Evolutionary conservation across 805 yeast genomes (phyloP).

Genomic region (Ogataea glucozyma): DNA sequence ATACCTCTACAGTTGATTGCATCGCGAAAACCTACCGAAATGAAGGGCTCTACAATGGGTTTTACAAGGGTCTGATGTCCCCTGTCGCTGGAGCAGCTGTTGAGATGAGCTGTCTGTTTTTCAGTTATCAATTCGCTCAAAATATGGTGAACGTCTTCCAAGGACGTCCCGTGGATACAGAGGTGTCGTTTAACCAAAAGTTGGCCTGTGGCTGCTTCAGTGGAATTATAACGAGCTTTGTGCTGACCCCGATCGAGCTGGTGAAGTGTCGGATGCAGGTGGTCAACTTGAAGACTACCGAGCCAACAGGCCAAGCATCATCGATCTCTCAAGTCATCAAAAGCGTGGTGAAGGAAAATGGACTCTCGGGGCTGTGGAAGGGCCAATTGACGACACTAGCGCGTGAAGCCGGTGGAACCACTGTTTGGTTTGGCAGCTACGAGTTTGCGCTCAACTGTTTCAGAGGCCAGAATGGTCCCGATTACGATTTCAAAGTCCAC

Average conservation of each 20-base stretch:
- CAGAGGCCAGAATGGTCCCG: slow-evolving; percentile 30
- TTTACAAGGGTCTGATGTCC: slow-evolving; percentile 76
- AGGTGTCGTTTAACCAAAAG: slow-evolving; percentile 30
- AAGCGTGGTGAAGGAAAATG: slow-evolving; percentile 46
- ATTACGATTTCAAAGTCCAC: slow-evolving; percentile 38
- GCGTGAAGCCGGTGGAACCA: slow-evolving; percentile 87
- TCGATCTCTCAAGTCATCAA: slow-evolving; percentile 40
- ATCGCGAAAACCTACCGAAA: slow-evolving; percentile 56
- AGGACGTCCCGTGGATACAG: slow-evolving; percentile 20
- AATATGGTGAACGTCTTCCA: slow-evolving; percentile 34
- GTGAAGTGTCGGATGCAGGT: slow-evolving; percentile 89
- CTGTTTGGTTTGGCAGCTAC: slow-evolving; percentile 92
- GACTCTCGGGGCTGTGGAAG: slow-evolving; percentile 77
- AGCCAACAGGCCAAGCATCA: slow-evolving; percentile 17
- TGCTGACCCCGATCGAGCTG: slow-evolving; percentile 89
- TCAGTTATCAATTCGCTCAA: slow-evolving; percentile 56
- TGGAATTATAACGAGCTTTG: slow-evolving; percentile 79
- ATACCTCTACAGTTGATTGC: slow-evolving; percentile 64
- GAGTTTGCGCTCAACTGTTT: slow-evolving; percentile 52
- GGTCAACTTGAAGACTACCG: slow-evolving; percentile 36
- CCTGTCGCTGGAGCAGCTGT: slow-evolving; percentile 90
- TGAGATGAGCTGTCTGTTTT: slow-evolving; percentile 80
- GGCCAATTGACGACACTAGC: slow-evolving; percentile 82
- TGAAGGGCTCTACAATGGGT: slow-evolving; percentile 73
- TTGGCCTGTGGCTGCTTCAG: slow-evolving; percentile 76